Evolutionary conservation across 257 asterid genomes (phyloP).

Genomic region (Plantago elongata): DNA sequence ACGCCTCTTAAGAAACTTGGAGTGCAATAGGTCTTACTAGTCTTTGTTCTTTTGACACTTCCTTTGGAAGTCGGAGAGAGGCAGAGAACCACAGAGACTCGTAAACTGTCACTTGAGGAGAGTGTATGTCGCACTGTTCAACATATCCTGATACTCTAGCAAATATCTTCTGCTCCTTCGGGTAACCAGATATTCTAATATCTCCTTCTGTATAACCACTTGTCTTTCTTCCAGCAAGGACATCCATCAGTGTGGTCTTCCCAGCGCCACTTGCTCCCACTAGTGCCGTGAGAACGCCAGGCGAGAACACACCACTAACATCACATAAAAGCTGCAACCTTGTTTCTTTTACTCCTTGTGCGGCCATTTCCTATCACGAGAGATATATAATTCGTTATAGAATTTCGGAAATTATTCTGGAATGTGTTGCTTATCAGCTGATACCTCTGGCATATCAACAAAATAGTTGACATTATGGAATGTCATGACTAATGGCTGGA

Average conservation of each 20-base stretch:
- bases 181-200: conserved; percentile 73
- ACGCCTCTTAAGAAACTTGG: conserved; percentile 1
- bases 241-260: conserved; percentile 94
- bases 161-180: conserved; percentile 67
- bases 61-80: conserved; percentile 73
- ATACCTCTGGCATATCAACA: conserved; percentile 92
- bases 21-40: conserved; percentile 37
- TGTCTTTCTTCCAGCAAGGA: conserved; percentile 88
- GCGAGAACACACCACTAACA: conserved; percentile 81
- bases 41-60: conserved; percentile 58
- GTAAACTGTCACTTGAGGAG: conserved; percentile 80
- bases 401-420: background rate
- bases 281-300: conserved; percentile 85
- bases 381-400: background rate
- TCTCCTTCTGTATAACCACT: conserved; percentile 87
- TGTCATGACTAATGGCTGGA: conserved; percentile 75
- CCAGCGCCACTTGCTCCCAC: conserved; percentile 97
- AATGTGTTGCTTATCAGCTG: conserved; percentile 12
- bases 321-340: conserved; percentile 67
- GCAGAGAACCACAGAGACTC: conserved; percentile 87
- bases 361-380: conserved; percentile 55
- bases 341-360: conserved; percentile 64
- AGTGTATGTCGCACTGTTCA: conserved; percentile 89
- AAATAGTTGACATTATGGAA: conserved; percentile 79
- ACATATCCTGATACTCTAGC: conserved; percentile 91